phyloP scores from a whole-genome alignment of 73 alveolate genomes.

The Blepharisma japonicum region DNA sequence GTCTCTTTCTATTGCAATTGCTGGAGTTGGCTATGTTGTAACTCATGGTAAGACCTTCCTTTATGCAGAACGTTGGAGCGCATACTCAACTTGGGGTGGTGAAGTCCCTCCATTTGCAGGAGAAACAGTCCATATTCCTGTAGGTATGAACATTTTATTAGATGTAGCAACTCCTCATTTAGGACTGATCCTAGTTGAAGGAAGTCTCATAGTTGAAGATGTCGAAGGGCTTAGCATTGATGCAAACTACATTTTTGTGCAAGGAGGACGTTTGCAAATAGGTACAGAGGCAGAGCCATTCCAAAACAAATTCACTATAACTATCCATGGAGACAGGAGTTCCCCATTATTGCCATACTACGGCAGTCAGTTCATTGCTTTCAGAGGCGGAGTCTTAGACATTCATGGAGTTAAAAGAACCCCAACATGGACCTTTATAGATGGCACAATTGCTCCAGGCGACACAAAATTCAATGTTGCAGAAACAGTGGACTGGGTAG shows the following conservation, averaged over 20 bases:
- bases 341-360: constrained; percentile 71
- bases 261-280: constrained; percentile 16
- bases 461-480: constrained; percentile 43
- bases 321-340: constrained; percentile 63
- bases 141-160: constrained; percentile 39
- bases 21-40: constrained; percentile 26
- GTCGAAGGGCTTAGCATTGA: constrained; percentile 22
- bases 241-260: constrained; percentile 18
- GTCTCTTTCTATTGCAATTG: not conserved
- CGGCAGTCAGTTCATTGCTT: constrained; percentile 17
- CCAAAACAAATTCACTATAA: constrained; percentile 53
- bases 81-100: constrained; percentile 50
- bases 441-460: constrained; percentile 52
- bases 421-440: constrained; percentile 75
- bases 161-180: constrained; percentile 46
- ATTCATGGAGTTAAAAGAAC: constrained; percentile 73
- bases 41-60: constrained; percentile 32
- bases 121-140: constrained; percentile 43
- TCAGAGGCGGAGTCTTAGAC: constrained; percentile 59
- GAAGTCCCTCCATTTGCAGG: constrained; percentile 51
- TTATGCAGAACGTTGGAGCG: constrained; percentile 40
- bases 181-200: constrained; percentile 41
- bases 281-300: constrained; percentile 76
- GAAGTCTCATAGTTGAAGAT: constrained; percentile 41
- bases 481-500: constrained; percentile 71